Evolutionary conservation across 1,284 basidiomycete genomes (phyloP), one percentile per base, ranked within the genome.

Genomic region (Sanghuangporus sanghuang): DNA sequence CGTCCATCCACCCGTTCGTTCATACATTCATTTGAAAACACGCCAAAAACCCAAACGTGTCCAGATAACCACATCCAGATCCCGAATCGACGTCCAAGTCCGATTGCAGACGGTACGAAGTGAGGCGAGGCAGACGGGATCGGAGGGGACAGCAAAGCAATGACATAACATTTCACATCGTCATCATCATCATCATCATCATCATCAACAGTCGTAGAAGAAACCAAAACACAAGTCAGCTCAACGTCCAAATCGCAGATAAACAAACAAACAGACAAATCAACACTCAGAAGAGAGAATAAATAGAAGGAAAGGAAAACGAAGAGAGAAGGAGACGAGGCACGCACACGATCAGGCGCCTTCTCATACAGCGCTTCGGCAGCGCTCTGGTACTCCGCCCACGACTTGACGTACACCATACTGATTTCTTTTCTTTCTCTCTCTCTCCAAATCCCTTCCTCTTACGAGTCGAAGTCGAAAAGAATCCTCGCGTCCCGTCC

Each of bases 311-410:
- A 49, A 21, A 21, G 2, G 18, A 49, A 49, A 16, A 49, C 46
- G 50, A 32, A 16, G 48, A 60, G 48, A 67, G 23, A 42, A 42
- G 6, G 16, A 61, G 21, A 39, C 23, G 12, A 2, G 40, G 60
- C 35, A 76, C 85, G 67, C 70, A 94, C 93, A 68, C 83, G 86
- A 68, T 81, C 81, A 2, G 93, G 93, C 32, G 90, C 87, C 72
- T 85, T 85, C 61, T 81, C 76, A 73, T 96, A 95, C 67, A 96
- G 78, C 23, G 81, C 85, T 74, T 93, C 90, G 65, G 92, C 92
- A 54, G 91, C 91, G 78, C 92, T 87, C 77, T 92, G 90, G 76
- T 84, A 93, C 71, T 91, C 85, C 75, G 90, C 87, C 91, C 91
- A 93, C 73, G 87, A 87, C 68, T 83, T 79, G 77, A 92, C 87